Percentiles rank a stretch among this genome's conserved stretches.
Conservation (phyloP, 2,329 filamentous ascomycete species). For the Phialemoniopsis sp. region DNA sequence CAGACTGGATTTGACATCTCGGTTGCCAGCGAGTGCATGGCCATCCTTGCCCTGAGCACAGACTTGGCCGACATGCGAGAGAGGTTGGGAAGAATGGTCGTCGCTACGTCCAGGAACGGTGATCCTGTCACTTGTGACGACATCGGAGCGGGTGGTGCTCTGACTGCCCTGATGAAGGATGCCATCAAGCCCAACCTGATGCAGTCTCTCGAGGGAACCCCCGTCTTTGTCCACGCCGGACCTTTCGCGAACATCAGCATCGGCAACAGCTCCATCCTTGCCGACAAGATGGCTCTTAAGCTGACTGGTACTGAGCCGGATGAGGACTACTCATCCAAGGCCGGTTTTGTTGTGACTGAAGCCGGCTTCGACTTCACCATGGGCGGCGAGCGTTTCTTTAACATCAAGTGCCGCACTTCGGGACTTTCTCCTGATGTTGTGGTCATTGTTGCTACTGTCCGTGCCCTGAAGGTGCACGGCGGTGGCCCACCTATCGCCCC, state of each 20-base stretch:
- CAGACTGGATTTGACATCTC: conserved; percentile 97
- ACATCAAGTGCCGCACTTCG: conserved; percentile 97
- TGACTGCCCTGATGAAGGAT: conserved; percentile 95
- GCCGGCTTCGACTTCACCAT: conserved; percentile 99
- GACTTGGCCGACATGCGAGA: conserved; percentile 85
- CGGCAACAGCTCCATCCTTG: conserved; percentile 90
- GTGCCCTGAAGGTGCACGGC: conserved; percentile 94
- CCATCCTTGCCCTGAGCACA: conserved; percentile 90
- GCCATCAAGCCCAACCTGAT: conserved; percentile 98
- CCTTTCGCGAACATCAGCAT: conserved; percentile 99
- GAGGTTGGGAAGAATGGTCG: conserved; percentile 90
- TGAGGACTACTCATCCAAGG: conserved; percentile 76
- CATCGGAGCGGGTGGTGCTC: conserved; percentile 84
- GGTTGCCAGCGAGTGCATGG: conserved; percentile 97
- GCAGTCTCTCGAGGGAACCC: conserved; percentile 96
- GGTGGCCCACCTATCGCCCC: conserved; percentile 91
- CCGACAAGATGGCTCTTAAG: conserved; percentile 93
- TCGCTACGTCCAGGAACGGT: conserved; percentile 78
- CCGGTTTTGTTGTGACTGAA: conserved; percentile 93
- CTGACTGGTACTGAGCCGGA: conserved; percentile 90
- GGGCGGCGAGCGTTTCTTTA: conserved; percentile 99
- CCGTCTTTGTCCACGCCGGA: conserved; percentile 94
- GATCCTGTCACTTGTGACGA: conserved; percentile 96
- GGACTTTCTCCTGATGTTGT: conserved; percentile 90
- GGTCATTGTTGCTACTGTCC: conserved; percentile 91